Conservation (phyloP, 768 basidiomycete genomes). For the Boletus tomentosulus region DNA sequence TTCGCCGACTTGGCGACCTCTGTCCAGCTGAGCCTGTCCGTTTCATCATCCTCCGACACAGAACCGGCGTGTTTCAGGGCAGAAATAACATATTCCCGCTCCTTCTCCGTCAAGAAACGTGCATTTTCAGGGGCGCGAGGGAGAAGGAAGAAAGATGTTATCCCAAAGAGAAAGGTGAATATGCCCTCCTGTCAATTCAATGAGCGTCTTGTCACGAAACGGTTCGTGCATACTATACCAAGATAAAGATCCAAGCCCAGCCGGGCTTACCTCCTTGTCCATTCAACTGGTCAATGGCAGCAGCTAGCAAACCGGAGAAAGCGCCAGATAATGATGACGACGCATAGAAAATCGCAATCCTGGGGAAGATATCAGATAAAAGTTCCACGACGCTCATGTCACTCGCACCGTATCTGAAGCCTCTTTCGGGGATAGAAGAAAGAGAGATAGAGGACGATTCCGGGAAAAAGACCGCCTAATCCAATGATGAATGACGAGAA, state of each 20-base stretch:
- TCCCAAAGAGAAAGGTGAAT: slow-evolving; percentile 57
- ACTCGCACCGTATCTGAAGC: slow-evolving; percentile 21
- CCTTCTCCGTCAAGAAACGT: slow-evolving; percentile 48
- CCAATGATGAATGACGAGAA: not conserved
- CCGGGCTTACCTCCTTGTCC: slow-evolving; percentile 47
- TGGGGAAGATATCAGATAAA: slow-evolving; percentile 7
- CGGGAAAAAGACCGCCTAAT: slow-evolving; percentile 54
- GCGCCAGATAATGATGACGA: slow-evolving; percentile 53
- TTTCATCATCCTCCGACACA: slow-evolving; percentile 38
- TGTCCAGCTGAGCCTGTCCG: slow-evolving; percentile 51
- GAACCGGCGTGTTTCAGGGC: slow-evolving; percentile 22
- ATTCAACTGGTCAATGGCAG: slow-evolving; percentile 54
- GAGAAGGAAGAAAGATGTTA: slow-evolving; percentile 45
- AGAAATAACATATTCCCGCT: slow-evolving; percentile 44
- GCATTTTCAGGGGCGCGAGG: slow-evolving; percentile 42
- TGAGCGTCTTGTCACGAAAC: not conserved
- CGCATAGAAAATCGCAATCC: slow-evolving; percentile 37
- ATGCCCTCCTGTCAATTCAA: slow-evolving; percentile 45
- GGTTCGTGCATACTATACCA: slow-evolving; percentile 27
- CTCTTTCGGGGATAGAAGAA: slow-evolving; percentile 38
- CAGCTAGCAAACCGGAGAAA: slow-evolving; percentile 62
- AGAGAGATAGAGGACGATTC: slow-evolving; percentile 55
- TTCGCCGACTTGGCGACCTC: slow-evolving; percentile 48
- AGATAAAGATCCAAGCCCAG: slow-evolving; percentile 61
- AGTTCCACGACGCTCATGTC: not conserved